Conservation (phyloP, 257 asterid species). For the Pogostemon cablin region DNA sequence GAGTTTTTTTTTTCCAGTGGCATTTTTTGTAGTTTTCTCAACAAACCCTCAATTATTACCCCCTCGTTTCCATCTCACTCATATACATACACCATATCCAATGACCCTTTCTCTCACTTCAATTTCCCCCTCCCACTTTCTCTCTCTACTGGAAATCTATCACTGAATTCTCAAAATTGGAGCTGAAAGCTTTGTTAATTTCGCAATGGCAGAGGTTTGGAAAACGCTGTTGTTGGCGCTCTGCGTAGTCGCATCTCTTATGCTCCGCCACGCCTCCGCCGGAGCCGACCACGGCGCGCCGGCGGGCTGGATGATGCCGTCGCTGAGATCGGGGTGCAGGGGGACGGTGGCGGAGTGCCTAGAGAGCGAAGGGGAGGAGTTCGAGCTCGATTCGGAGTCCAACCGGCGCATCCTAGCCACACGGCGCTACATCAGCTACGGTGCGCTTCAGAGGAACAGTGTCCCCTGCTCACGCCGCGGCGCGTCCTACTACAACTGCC, state of each 20-base stretch:
- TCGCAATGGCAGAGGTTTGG: conserved; percentile 30
- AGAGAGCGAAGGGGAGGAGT: conserved; percentile 52
- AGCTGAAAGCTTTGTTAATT: background rate
- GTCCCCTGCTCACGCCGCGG: conserved; percentile 90
- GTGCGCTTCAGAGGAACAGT: conserved; percentile 78
- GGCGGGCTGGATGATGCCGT: conserved; percentile 51
- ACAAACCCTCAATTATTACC: conserved; percentile 25
- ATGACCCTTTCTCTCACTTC: conserved; percentile 21
- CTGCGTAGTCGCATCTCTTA: conserved; percentile 33
- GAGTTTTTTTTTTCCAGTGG: conserved; percentile 11
- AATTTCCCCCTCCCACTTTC: background rate
- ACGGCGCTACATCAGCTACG: conserved; percentile 78
- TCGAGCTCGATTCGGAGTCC: conserved; percentile 73
- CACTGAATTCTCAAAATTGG: background rate
- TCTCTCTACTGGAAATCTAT: background rate
- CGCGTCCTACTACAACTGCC: conserved; percentile 83
- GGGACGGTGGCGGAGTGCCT: conserved; percentile 60
- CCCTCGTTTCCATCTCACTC: conserved; percentile 9
- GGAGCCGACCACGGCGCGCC: conserved; percentile 37
- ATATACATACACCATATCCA: conserved; percentile 26
- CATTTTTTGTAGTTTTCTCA: conserved; percentile 12
- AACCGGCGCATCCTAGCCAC: conserved; percentile 71
- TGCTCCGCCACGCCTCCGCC: conserved; percentile 40
- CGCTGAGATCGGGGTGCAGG: conserved; percentile 50
- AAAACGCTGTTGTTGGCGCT: conserved; percentile 33